Base-by-base conservation (phyloP, 2,329 filamentous ascomycete genomes). In the Didymella glomerata region DNA sequence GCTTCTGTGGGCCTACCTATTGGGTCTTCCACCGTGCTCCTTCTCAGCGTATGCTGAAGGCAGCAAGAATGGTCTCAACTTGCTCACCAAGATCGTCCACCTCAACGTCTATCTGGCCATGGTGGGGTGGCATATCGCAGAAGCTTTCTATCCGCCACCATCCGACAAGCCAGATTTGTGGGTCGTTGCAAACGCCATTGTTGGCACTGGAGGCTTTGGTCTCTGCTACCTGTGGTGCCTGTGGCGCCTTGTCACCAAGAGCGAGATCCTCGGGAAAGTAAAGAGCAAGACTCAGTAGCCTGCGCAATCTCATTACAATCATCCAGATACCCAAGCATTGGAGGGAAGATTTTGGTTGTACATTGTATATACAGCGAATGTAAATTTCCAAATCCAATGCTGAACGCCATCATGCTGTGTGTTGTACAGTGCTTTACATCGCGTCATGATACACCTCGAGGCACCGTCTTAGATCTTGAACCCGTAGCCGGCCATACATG, bases 211-310 rank as follows among this genome's bases (percentile, higher is more conserved):
- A 4, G 95, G 92, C 0, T 99, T 98, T 75, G 86, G 86, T 0
- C 79, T 96, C 32, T 96, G 93, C 77, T 98, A 97, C 76, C 72
- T 95, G 8, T 99, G 95, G 95, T 97, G 93, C 76, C 77, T 95
- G 62, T 90, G 87, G 84, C 89, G 86, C 64, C 74, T 91, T 51
- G 69, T 86, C 2, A 73, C 80, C 18, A 86, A 90, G 68, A 89
- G 88, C 71, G 84, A 85, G 42, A 36, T 81, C 20, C 45, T 77
- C 16, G 66, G 66, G 55, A 68, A 66, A 36, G 63, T 57, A 10
- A 76, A 76, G 63, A 76, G 76, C 65, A 82, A 81, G 69, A 77
- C 66, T 51, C 76, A 78, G 61, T 81, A 61, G 42, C 18, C 28
- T 34, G 49, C 41, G n/a, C 14, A 20, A 18, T 38, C 25, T 38